Percentiles rank a stretch among this genome's conserved stretches.
These are phyloP conservation scores for Aspergillus novofumigatus DNA, from an alignment of 2,329 filamentous ascomycete species.

Conservation along the genomic window DNA sequence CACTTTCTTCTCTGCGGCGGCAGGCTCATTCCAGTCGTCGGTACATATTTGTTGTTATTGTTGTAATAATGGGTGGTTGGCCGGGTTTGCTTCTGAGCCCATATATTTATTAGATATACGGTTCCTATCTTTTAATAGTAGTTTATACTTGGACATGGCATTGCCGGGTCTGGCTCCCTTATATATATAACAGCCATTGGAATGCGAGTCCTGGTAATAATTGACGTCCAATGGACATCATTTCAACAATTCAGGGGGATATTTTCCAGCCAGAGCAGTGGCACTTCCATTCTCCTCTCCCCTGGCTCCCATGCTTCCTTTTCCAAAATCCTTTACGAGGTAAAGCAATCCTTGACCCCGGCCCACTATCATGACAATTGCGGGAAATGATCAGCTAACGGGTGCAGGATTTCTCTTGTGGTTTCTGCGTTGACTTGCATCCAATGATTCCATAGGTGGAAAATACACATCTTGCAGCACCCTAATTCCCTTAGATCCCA, in stretches of 20 bases:
- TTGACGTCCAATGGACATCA: not conserved
- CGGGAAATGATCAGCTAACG: not conserved
- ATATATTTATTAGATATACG: not conserved
- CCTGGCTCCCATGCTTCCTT: no score
- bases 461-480: not conserved
- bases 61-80: not conserved
- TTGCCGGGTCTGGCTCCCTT: not conserved
- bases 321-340: no score
- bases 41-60: constrained; percentile 7
- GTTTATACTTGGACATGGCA: not conserved
- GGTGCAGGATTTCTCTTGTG: not conserved
- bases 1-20: constrained; percentile 1
- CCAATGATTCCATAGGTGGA: not conserved
- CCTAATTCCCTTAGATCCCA: not conserved
- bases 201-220: not conserved
- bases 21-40: constrained; percentile 3
- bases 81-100: not conserved
- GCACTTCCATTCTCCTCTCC: not conserved
- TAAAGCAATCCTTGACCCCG: not conserved
- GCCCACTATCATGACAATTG: not conserved
- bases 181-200: not conserved
- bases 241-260: not conserved
- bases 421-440: not conserved
- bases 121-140: not conserved
- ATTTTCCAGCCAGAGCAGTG: not conserved